These are phyloP conservation scores for Starmerella tilneyi DNA, from an alignment of 805 yeast species.

Conservation along the genomic window DNA sequence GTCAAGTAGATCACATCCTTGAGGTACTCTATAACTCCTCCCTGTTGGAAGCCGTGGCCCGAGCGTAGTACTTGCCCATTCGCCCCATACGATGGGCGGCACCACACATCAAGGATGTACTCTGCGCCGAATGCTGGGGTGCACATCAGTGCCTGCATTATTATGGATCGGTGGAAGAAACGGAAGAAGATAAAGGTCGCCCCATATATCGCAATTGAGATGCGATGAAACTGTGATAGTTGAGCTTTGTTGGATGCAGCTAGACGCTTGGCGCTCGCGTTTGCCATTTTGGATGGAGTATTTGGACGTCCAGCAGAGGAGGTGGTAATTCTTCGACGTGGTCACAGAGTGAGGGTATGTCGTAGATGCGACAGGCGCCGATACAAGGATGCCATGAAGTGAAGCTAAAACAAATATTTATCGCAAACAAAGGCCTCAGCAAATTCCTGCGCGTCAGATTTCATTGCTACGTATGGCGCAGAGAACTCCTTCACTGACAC, in stretches of 20 bases:
- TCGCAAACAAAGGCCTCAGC: slow-evolving; percentile 8
- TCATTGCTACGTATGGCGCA: slow-evolving; percentile 8
- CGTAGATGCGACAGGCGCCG: background rate
- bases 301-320: no score
- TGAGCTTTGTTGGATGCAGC: slow-evolving; percentile 32
- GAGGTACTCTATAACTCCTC: slow-evolving; percentile 62
- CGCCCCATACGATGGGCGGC: slow-evolving; percentile 49
- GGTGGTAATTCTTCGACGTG: no score
- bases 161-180: slow-evolving; percentile 38
- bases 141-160: slow-evolving; percentile 38
- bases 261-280: slow-evolving; percentile 37
- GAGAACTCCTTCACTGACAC: slow-evolving; percentile 17
- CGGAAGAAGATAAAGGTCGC: slow-evolving; percentile 35
- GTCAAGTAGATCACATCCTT: slow-evolving; percentile 62
- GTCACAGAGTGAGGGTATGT: no score
- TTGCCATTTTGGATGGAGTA: slow-evolving; percentile 36
- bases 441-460: slow-evolving; percentile 6
- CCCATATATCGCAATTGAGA: slow-evolving; percentile 35
- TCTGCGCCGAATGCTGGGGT: slow-evolving; percentile 39
- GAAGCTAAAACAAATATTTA: background rate
- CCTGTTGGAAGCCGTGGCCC: slow-evolving; percentile 52
- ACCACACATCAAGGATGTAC: slow-evolving; percentile 47
- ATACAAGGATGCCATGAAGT: no score
- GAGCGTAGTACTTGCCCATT: slow-evolving; percentile 36
- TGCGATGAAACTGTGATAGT: slow-evolving; percentile 30